Evolutionary conservation across 805 yeast species (phyloP).

Genomic region (Monosporozyma solicola): DNA sequence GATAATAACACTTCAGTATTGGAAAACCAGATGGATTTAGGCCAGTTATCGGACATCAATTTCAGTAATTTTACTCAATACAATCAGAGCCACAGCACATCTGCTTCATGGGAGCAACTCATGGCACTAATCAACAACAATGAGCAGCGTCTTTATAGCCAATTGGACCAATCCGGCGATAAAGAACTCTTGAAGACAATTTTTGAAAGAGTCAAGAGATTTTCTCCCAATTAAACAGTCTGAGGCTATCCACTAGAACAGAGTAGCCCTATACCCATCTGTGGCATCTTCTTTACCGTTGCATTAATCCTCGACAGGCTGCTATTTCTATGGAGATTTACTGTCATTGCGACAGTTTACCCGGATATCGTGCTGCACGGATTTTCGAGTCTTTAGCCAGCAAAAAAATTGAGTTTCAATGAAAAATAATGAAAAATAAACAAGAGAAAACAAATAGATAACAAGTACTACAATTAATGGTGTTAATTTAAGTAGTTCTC

Average conservation of each 20-base stretch:
- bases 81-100: neutral
- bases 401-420: neutral
- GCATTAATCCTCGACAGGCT: neutral
- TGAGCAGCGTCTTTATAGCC: neutral
- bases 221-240: neutral
- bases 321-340: neutral
- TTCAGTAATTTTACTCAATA: neutral
- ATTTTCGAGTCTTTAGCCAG: neutral
- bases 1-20: neutral
- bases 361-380: neutral
- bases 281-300: neutral
- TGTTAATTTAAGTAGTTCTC: neutral
- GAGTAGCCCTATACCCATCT: neutral
- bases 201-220: neutral
- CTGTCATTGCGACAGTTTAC: neutral
- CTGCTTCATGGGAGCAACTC: neutral
- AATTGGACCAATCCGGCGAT: neutral
- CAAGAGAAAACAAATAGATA: neutral
- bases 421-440: neutral
- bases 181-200: neutral
- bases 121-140: neutral
- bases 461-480: neutral
- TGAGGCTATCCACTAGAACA: neutral
- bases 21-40: neutral
- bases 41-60: neutral